Evolutionary conservation across 1,284 basidiomycete species (phyloP).

Genomic region (Trichosporon sp.): DNA sequence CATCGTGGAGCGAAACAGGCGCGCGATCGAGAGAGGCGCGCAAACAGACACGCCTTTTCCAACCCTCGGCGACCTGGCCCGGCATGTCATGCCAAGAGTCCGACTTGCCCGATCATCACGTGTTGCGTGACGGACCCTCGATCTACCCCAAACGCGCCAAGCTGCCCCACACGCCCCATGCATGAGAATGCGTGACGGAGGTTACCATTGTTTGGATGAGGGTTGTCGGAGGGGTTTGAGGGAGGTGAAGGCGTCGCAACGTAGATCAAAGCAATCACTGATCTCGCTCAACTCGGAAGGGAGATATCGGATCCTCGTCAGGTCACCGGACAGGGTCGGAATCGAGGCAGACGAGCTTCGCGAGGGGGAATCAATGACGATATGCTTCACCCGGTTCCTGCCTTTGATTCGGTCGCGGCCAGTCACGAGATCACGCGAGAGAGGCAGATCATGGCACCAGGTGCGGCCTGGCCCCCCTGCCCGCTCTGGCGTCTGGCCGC

Average conservation of each 20-base stretch:
- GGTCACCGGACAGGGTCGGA: conserved; percentile 15
- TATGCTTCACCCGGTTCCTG: neutral
- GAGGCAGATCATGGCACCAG: neutral
- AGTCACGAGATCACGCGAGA: conserved; percentile 18
- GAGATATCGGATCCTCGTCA: conserved; percentile 5
- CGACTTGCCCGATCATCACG: conserved; percentile 7
- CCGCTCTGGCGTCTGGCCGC: neutral
- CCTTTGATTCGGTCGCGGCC: neutral
- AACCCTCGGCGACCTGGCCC: too few relatives aligned
- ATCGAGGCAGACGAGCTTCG: conserved; percentile 8
- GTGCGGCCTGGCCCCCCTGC: too few relatives aligned
- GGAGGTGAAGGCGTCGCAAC: too few relatives aligned
- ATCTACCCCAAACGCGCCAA: neutral
- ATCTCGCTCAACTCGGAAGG: neutral
- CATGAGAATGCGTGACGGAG: neutral
- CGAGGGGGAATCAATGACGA: neutral
- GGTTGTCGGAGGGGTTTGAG: neutral
- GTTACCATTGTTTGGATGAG: neutral
- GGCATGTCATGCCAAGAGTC: neutral
- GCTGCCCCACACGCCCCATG: neutral
- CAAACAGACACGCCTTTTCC: too few relatives aligned
- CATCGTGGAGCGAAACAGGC: too few relatives aligned
- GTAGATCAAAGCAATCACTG: too few relatives aligned
- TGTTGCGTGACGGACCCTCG: neutral
- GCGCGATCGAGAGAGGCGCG: too few relatives aligned